These are phyloP conservation scores for Saussurea involucrata DNA, from an alignment of 129 eudicot genomes.

Conservation along the genomic window DNA sequence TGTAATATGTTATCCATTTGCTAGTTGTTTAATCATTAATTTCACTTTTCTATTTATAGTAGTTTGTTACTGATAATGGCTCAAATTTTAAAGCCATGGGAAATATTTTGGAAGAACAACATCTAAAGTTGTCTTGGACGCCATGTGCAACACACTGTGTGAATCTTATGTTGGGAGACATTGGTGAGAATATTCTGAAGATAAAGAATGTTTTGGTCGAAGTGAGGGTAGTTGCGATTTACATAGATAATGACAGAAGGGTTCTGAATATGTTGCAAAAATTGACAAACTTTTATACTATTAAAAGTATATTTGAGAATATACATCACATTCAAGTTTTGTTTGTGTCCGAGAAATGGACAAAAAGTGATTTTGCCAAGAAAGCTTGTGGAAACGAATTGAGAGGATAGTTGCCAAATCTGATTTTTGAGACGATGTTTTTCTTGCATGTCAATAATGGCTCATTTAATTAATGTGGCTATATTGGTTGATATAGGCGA, in stretches of 20 bases:
- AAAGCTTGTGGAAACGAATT: not conserved
- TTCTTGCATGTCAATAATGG: too few species aligned
- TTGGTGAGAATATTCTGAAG: not conserved
- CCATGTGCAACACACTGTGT: too few species aligned
- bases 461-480: too few species aligned
- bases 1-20: not conserved
- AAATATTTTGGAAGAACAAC: not conserved
- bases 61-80: not conserved
- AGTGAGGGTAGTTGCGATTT: not conserved
- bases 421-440: not conserved
- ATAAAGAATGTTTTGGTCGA: not conserved
- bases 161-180: not conserved
- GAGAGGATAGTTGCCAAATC: not conserved
- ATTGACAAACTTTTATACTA: not conserved
- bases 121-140: not conserved
- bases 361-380: not conserved
- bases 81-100: not conserved
- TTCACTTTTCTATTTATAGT: too few species aligned
- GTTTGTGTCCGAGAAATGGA: constrained; percentile 6
- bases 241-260: not conserved
- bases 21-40: not conserved
- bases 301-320: not conserved
- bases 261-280: not conserved
- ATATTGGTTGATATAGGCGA: too few species aligned
- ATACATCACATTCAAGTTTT: constrained; percentile 1